phyloP scores from a whole-genome alignment of 2,329 filamentous ascomycete species.

The Epichloe sibirici region DNA sequence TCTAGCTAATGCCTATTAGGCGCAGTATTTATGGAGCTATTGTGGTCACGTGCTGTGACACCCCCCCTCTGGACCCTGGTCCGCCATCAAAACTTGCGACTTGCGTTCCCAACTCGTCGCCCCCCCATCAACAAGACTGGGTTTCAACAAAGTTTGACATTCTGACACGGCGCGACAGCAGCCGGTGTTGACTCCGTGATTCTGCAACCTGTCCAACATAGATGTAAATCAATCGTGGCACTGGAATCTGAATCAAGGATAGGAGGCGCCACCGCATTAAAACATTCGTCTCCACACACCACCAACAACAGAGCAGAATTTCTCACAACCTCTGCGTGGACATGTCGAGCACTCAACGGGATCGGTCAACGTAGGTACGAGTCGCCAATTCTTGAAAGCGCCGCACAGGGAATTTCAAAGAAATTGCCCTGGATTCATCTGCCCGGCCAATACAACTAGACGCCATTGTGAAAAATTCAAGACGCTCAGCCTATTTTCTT shows the following conservation, averaged over 20 bases:
- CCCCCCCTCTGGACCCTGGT: no score
- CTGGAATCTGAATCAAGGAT: no score
- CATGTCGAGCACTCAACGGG: slow-evolving; percentile 53
- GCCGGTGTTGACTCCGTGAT: no score
- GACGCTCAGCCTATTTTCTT: slow-evolving; percentile 43
- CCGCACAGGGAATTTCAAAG: slow-evolving; percentile 25
- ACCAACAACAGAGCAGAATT: not conserved
- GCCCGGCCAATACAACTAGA: slow-evolving; percentile 47
- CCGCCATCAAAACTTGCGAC: no score
- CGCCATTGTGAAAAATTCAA: slow-evolving; percentile 26
- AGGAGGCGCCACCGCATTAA: no score
- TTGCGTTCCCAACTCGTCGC: not conserved
- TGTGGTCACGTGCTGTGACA: no score
- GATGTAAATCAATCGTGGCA: no score
- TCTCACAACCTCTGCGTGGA: slow-evolving; percentile 1
- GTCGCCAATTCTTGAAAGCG: slow-evolving; percentile 54
- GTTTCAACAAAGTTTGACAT: not conserved
- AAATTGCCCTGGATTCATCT: slow-evolving; percentile 31
- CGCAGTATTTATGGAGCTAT: no score
- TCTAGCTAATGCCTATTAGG: no score
- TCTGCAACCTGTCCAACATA: no score
- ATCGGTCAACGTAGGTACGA: slow-evolving; percentile 43
- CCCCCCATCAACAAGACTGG: not conserved
- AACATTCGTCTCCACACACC: not conserved
- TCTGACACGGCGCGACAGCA: no score